Base-by-base conservation (phyloP, 2,329 filamentous ascomycete species). In the Trichoderma lentiforme region DNA sequence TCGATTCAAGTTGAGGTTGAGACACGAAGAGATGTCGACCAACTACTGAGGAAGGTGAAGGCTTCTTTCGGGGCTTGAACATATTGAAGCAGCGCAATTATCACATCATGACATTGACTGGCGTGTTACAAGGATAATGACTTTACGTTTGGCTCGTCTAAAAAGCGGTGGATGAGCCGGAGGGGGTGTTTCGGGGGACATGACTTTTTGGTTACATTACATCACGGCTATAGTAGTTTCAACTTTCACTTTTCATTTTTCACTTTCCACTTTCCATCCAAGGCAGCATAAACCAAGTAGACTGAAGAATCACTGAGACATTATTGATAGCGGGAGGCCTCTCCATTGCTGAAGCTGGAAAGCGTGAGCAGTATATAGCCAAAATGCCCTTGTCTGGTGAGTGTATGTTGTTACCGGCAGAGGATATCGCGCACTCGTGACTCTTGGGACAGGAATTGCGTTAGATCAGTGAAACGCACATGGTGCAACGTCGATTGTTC, bases 371-470 rank as follows among this genome's bases (percentile, higher is more conserved):
- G 0, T 3, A 57, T 30, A 18, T 4, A 58, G 32, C 21, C 28
- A 47, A 65, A 53, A 28, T 30, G 28, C 39, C 28, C 43, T 53
- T 51, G 18, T 21, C 39, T 34, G 43, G n/a, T 9, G 28, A 65
- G 28, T 26, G 30, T 30, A 57, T 57, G 47, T 12, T 67, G 47
- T 24, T 21, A 15, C 47, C 11, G n/a, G n/a, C 26, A n/a, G 51
- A 58, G 30, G 64, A 67, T 69, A 53, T 61, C 57, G 66, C 66
- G 36, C 57, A 61, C 28, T 21, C 56, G 57, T 32, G 57, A 60
- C 32, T 14, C 12, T 6, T 4, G 32, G 34, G n/a, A 1, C 12
- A 60, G 34, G 4, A 47, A 60, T 36, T 62, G 34, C 28, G n/a
- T 51, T 61, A 36, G 57, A 62, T 34, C 28, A 34, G 36, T 61